Conservation (phyloP, 176 grass and related monocot species). For the Saccharum officinarum region DNA sequence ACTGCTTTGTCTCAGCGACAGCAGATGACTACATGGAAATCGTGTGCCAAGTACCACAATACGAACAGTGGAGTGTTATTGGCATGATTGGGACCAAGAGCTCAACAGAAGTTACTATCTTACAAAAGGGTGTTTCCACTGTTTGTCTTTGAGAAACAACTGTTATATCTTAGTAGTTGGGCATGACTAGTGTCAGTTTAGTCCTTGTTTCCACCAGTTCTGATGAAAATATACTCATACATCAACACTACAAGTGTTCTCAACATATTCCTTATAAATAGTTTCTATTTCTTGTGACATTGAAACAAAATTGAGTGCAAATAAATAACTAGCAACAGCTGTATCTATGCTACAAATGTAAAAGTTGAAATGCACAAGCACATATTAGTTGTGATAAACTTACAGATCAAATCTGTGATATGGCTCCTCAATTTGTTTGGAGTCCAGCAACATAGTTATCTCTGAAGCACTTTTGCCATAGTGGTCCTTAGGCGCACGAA, state of each 20-base stretch:
- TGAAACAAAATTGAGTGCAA: slow-evolving; percentile 43
- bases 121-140: slow-evolving; percentile 8
- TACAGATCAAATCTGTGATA: slow-evolving; percentile 49
- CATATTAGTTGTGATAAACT: slow-evolving; percentile 47
- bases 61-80: neutral
- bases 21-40: neutral
- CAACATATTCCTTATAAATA: slow-evolving; percentile 40
- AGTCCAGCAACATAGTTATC: slow-evolving; percentile 31
- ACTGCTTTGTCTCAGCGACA: neutral
- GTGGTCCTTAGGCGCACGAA: slow-evolving; percentile 26
- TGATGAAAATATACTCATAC: too few species aligned
- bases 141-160: slow-evolving; percentile 28
- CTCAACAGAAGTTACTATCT: neutral
- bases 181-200: slow-evolving; percentile 27
- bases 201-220: slow-evolving; percentile 36
- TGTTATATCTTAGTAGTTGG: slow-evolving; percentile 17
- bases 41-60: neutral
- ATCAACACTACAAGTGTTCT: slow-evolving; percentile 16
- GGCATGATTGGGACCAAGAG: neutral
- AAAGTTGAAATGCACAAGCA: slow-evolving; percentile 39
- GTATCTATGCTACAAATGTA: slow-evolving; percentile 45
- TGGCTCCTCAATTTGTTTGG: slow-evolving; percentile 39
- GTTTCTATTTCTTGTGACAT: slow-evolving; percentile 21
- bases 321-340: slow-evolving; percentile 31
- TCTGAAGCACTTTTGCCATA: slow-evolving; percentile 19